phyloP scores from a whole-genome alignment of 768 basidiomycete species.

The Sistotremastrum niveocremeum region DNA sequence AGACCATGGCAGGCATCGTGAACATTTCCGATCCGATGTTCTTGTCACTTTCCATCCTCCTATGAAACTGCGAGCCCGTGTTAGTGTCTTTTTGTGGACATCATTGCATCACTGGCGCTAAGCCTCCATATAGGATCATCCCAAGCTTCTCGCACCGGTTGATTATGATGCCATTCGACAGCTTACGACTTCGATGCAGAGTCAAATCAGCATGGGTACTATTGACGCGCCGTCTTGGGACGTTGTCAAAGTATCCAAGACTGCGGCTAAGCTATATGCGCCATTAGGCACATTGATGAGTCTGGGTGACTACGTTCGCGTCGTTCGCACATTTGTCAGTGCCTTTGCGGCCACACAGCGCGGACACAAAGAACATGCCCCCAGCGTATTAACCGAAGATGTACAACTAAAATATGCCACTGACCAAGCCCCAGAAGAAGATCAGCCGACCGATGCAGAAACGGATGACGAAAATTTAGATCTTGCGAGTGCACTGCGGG shows the following conservation, averaged over 20 bases:
- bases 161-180: constrained; percentile 45
- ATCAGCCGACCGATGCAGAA: constrained; percentile 16
- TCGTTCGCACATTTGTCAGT: constrained; percentile 63
- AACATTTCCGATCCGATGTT: constrained; percentile 82
- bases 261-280: constrained; percentile 69
- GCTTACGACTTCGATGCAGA: constrained; percentile 48
- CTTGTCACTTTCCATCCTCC: constrained; percentile 71
- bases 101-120: constrained; percentile 3
- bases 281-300: constrained; percentile 81
- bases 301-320: constrained; percentile 72
- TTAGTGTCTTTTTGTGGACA: constrained; percentile 9
- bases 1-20: constrained; percentile 45
- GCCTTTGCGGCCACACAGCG: constrained; percentile 43
- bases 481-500: constrained; percentile 44
- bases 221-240: constrained; percentile 81
- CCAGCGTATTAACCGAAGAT: constrained; percentile 8
- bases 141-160: constrained; percentile 57
- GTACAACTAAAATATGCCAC: constrained; percentile 14
- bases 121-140: constrained; percentile 36
- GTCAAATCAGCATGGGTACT: constrained; percentile 61
- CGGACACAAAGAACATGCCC: constrained; percentile 12
- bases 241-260: constrained; percentile 57
- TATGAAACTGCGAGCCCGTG: constrained; percentile 52
- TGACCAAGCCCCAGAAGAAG: constrained; percentile 16
- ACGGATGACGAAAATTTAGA: constrained; percentile 10